Evolutionary conservation across 208 protist genomes (phyloP), one percentile per base, ranked within the genome.

Genomic region (Trypanosomatidae sp.): DNA sequence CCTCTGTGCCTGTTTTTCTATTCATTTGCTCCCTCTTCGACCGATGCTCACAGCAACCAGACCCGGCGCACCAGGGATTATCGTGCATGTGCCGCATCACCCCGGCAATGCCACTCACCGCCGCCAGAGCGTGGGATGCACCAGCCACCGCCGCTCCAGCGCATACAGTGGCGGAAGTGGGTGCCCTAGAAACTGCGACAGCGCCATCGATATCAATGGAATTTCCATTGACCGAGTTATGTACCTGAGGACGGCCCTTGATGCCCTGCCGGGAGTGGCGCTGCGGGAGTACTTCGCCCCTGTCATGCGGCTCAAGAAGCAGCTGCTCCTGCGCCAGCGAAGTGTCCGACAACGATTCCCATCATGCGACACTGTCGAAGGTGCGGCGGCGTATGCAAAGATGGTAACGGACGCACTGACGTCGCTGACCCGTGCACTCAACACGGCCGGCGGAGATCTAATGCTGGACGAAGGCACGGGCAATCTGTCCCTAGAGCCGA

Each of bases 191-290:
- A 30, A n/a, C 17, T 22, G 58, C n/a, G 52, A 76, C 30, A 55
- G 8, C 43, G 17, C 19, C 44, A 22, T 56, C 5, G 71, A 76
- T 30, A 28, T 81, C n/a, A 53, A 76, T 50, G 84, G 82, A 15
- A 77, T 92, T 65, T 73, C 86, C 22, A 62, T 88, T 19, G 91
- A 96, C 41, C 86, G 91, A 0, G 64, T 91, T n/a, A 83, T 82
- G n/a, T 93, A 91, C 80, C 84, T 96, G 15, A 88, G 86, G 74
- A 96, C 91, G n/a, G 88, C 91, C 50, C 86, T 96, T 15, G 78
- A 82, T 64, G 87, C 89, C 33, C 25, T 93, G 44, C 88, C 89
- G 0, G 91, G 91, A 19, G 77, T 80, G 36, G 73, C 86, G 7
- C 80, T 96, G 58, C 87, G 86, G 8, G 73, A 85, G 67, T 90